Conservation (phyloP, 352 stramenopile genomes). For the Globisporangium acanthophoron region DNA sequence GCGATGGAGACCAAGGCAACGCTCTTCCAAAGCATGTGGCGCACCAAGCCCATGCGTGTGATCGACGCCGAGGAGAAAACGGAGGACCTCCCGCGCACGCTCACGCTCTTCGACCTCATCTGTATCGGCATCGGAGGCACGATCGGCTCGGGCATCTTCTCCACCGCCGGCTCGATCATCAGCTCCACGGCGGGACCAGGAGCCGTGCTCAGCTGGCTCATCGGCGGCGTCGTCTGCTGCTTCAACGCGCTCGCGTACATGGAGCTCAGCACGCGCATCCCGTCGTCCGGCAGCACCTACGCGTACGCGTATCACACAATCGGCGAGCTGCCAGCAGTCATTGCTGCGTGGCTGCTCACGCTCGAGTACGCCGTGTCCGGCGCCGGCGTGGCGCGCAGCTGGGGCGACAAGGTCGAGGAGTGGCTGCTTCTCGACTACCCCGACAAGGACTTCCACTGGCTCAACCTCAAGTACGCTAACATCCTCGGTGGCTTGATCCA, state of each 20-base stretch:
- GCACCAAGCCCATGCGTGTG: slow-evolving; percentile 48
- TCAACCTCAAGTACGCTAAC: slow-evolving; percentile 49
- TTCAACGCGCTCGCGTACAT: slow-evolving; percentile 82
- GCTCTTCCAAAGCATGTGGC: slow-evolving; percentile 25
- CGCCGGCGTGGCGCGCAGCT: slow-evolving; percentile 88
- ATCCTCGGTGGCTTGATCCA: slow-evolving; percentile 54
- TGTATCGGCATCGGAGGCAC: slow-evolving; percentile 87
- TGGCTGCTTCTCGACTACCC: slow-evolving; percentile 43
- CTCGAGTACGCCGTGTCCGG: slow-evolving; percentile 89
- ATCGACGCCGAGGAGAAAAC: slow-evolving; percentile 50
- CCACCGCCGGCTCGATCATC: slow-evolving; percentile 59
- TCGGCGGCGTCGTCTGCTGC: slow-evolving; percentile 69
- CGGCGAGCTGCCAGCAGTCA: slow-evolving; percentile 85
- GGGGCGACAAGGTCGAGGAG: slow-evolving; percentile 87
- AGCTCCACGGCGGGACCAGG: slow-evolving; percentile 62
- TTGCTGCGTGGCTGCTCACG: slow-evolving; percentile 79
- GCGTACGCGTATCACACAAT: slow-evolving; percentile 89
- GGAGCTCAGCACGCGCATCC: slow-evolving; percentile 76
- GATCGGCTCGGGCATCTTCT: slow-evolving; percentile 88
- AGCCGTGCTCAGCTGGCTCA: slow-evolving; percentile 62
- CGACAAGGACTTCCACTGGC: slow-evolving; percentile 34
- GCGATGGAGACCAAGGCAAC: slow-evolving; percentile 13
- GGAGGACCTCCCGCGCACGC: slow-evolving; percentile 36
- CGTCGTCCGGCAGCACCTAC: slow-evolving; percentile 87
- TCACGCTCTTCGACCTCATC: slow-evolving; percentile 81